Evolutionary conservation across 306 rosid species (phyloP).

Genomic region (Rubus idaeus): DNA sequence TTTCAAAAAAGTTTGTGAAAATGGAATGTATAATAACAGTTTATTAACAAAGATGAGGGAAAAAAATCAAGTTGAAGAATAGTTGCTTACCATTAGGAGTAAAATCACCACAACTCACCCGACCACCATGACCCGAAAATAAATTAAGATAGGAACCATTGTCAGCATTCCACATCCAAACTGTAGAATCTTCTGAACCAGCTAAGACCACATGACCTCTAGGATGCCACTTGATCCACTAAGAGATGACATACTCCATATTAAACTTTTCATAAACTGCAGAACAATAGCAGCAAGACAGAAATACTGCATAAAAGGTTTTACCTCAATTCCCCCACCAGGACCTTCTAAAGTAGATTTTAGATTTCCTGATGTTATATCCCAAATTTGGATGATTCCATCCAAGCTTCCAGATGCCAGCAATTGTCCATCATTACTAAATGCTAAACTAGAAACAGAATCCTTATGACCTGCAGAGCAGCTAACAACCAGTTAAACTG

Average conservation of each 20-base stretch:
- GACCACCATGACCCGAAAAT: slow-evolving; percentile 74
- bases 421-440: slow-evolving; percentile 71
- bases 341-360: slow-evolving; percentile 71
- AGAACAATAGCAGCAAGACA: neutral
- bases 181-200: slow-evolving; percentile 77
- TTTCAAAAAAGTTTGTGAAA: neutral
- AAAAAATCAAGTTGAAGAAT: slow-evolving; percentile 25
- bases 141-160: slow-evolving; percentile 49
- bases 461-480: slow-evolving; percentile 69
- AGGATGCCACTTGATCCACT: slow-evolving; percentile 99
- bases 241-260: slow-evolving; percentile 27
- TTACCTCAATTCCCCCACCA: slow-evolving; percentile 75
- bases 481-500: slow-evolving; percentile 10
- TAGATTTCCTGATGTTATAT: slow-evolving; percentile 46
- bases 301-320: slow-evolving; percentile 9
- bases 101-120: slow-evolving; percentile 87
- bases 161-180: slow-evolving; percentile 97
- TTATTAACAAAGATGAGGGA: neutral
- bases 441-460: slow-evolving; percentile 72
- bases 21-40: slow-evolving; percentile 3
- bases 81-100: slow-evolving; percentile 79
- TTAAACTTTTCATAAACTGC: slow-evolving; percentile 20
- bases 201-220: slow-evolving; percentile 79
- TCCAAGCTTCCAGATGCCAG: slow-evolving; percentile 85
- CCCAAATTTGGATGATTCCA: slow-evolving; percentile 80